Evolutionary conservation across 371 early-diverging fungal species (phyloP), one percentile per base, ranked within the genome.

Genomic region (Syncephalastrum contaminatum): DNA sequence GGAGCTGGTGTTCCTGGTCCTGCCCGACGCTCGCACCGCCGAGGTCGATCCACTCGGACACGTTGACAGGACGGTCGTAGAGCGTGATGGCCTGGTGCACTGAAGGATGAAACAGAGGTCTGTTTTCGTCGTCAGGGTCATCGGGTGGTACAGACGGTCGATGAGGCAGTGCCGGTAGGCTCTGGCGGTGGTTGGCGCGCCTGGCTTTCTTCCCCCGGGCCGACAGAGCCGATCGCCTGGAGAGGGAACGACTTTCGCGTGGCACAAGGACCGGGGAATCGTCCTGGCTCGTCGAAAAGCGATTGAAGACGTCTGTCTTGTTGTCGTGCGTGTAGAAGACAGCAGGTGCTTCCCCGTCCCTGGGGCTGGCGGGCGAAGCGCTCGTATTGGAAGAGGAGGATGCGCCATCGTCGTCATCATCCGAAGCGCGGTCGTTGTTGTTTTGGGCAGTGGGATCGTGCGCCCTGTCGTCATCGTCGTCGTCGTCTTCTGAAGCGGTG

Each of bases 31-130:
- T 70, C 2, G 62, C 69, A 45, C 58, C 62, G 8, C 77, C 77
- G 27, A 76, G 60, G 60, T 76, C 77, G 13, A 76, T 66, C 67
- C 71, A 71, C 58, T 76, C 77, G 47, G 71, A 67, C 62, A 76
- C 63, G 54, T 64, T 73, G 16, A 76, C 77, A 7, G 77, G 77
- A 21, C 69, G 71, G 47, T 76, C 77, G 45, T 64, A 69, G 12
- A 76, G 58, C 24, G 55, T 58, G 1, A 76, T 51, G 4, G 58
- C 71, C 30, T 62, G 61, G 36, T 15, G 47, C 47, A 1, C 43
- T 16, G 43, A 25, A 21, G 21, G n/a, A 53, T 16, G 8, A 25
- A 14, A 18, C 51, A 42, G 19, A 27, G 18, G 50, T 30, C 30
- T 53, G 40, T 39, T 20, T 3, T 43, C 16, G 6, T 30, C 51